Percentiles rank a stretch among this genome's conserved stretches.
Conservation (phyloP, 78 protist species). For the Paratrimastix pyriformis region DNA sequence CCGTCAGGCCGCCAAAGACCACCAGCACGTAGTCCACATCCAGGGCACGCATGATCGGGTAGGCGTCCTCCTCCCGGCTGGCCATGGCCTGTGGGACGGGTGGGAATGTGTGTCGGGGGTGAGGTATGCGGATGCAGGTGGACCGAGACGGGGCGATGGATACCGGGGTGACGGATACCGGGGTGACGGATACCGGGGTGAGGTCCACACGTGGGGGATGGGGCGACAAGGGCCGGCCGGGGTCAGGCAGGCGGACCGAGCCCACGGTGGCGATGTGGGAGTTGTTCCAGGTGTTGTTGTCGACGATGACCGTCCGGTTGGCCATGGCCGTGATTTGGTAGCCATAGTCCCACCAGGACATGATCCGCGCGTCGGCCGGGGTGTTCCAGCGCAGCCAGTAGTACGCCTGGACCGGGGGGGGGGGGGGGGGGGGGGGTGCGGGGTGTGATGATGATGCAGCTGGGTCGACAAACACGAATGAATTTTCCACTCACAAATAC, state of each 20-base stretch:
- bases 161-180: background rate
- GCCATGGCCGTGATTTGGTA: conserved; percentile 95
- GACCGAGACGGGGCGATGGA: background rate
- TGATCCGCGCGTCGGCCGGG: conserved; percentile 72
- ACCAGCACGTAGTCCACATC: conserved; percentile 96
- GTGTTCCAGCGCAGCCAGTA: conserved; percentile 93
- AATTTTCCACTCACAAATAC: no score
- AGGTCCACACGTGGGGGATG: no score
- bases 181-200: background rate
- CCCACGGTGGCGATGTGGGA: conserved; percentile 93
- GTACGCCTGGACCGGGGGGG: no score
- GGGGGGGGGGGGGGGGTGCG: no score
- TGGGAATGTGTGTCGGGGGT: no score
- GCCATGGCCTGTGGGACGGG: conserved; percentile 64
- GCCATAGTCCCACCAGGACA: conserved; percentile 99
- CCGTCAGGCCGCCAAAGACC: conserved; percentile 91
- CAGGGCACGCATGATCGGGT: conserved; percentile 49
- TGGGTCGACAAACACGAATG: no score
- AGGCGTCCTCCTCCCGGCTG: conserved; percentile 66
- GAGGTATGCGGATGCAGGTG: background rate
- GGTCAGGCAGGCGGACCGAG: background rate
- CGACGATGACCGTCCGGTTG: conserved; percentile 91
- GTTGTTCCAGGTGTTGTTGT: conserved; percentile 99
- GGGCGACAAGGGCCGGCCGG: no score
- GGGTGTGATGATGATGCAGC: no score